Evolutionary conservation across 2,329 filamentous ascomycete genomes (phyloP).

Genomic region (Aspergillus pseudotamarii): DNA sequence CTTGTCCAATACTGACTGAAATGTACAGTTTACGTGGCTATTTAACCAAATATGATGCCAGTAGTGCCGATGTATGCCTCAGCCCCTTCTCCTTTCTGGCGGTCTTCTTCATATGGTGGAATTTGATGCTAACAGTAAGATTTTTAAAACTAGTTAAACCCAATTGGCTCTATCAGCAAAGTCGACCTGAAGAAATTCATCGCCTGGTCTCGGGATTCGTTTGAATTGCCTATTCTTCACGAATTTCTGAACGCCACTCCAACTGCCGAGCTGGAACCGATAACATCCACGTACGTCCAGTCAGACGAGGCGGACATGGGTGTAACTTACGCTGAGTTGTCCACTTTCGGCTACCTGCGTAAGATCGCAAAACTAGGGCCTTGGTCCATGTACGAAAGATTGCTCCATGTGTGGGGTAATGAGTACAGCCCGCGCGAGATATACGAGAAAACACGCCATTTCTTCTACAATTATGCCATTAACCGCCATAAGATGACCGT

Average conservation of each 20-base stretch:
- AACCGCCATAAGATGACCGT: constrained; percentile 69
- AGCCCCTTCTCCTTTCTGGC: not conserved
- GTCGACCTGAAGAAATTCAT: constrained; percentile 73
- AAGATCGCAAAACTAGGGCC: constrained; percentile 59
- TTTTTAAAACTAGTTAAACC: constrained; percentile 32
- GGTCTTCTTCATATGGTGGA: not conserved
- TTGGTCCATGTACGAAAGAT: constrained; percentile 57
- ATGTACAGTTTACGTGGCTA: constrained; percentile 50
- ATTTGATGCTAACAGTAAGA: constrained; percentile 6
- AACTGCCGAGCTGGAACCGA: constrained; percentile 67
- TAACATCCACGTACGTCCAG: constrained; percentile 64
- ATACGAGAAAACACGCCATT: constrained; percentile 50
- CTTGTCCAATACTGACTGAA: constrained; percentile 35
- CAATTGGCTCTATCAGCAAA: constrained; percentile 59
- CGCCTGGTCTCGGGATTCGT: constrained; percentile 61
- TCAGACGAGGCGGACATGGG: constrained; percentile 60
- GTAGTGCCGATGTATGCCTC: constrained; percentile 55
- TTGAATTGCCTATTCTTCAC: constrained; percentile 65
- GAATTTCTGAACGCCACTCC: constrained; percentile 67
- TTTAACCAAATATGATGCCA: constrained; percentile 71
- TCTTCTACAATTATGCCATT: constrained; percentile 57
- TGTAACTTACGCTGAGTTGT: constrained; percentile 58
- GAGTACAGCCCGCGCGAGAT: constrained; percentile 46
- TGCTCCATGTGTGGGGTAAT: constrained; percentile 55
- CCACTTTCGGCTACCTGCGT: constrained; percentile 55